Conservation (phyloP, 495 filamentous ascomycete species). For the Sordaria brevicollis region DNA sequence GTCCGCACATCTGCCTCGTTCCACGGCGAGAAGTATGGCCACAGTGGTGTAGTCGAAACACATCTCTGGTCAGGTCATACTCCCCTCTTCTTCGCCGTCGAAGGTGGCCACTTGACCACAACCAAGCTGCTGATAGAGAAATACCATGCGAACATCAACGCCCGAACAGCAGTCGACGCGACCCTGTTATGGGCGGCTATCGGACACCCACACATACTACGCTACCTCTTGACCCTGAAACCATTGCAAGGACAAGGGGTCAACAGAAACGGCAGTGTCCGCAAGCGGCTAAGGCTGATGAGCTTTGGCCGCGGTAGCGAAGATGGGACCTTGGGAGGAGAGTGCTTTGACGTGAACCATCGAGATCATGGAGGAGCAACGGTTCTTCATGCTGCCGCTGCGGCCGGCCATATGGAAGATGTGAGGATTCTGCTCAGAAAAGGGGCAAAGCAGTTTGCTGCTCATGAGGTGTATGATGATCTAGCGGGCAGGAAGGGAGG, state of each 20-base stretch:
- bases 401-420: not conserved
- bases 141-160: conserved; percentile 16
- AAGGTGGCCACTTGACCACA: conserved; percentile 18
- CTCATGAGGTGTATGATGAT: conserved; percentile 4
- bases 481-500: not conserved
- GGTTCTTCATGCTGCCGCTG: conserved; percentile 8
- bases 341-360: conserved; percentile 8
- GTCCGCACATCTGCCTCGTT: not conserved
- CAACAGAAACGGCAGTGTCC: not conserved
- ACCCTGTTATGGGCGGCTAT: conserved; percentile 5
- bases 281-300: not conserved
- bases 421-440: conserved; percentile 6
- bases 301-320: not conserved
- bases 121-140: conserved; percentile 19
- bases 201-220: not conserved
- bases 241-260: not conserved
- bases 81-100: conserved; percentile 19
- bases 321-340: not conserved
- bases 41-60: conserved; percentile 1
- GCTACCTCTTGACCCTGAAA: conserved; percentile 3
- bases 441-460: conserved; percentile 7
- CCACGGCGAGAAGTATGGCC: not conserved
- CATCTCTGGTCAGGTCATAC: conserved; percentile 7
- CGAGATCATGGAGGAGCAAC: conserved; percentile 8
- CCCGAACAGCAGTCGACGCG: conserved; percentile 1